Base-by-base conservation (phyloP, 192 early-diverging fungal genomes). In the Haplosporangium gracile region DNA sequence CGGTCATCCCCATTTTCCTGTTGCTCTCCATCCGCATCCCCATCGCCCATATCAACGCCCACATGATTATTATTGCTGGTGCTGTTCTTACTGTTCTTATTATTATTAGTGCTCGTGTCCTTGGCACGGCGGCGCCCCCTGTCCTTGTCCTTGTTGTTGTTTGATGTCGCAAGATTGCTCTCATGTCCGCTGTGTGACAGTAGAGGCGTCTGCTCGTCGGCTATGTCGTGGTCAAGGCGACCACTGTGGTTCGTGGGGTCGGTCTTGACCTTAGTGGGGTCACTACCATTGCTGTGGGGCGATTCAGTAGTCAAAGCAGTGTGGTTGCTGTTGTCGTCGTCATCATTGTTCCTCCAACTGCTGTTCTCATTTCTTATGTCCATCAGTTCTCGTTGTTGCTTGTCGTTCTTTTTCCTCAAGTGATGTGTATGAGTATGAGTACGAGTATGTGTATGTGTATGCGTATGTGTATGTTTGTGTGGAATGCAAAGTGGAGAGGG, bases 151-250 rank as follows among this genome's bases (percentile, higher is more conserved):
- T 15, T 71, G 38, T 20, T 45, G 49, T 42, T 71, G 22, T 7
- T 45, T 42, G n/a, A 13, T 51, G 63, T 43, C 42, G n/a, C 55
- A 65, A 51, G 63, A 20, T 26, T 63, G 60, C 43, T 43, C 40
- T 51, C 45, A 29, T 76, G 53, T 20, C 69, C 5, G 70, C n/a
- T 73, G 71, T 73, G 55, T 34, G 70, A 32, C 55, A 45, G 22
- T 36, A 78, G 34, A 45, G 81, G 81, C 10, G 81, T 82, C 32
- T 72, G 81, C 32, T 82, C 81, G 49, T 57, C 22, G 53, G 49
- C 69, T n/a, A 16, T 72, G 51, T 76, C 81, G 34, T 68, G 60
- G 43, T 32, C 72, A 72, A 60, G 22, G 71, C 70, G 65, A 77
- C 20, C 45, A n/a, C 51, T 55, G 53, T 34, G 34, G 32, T 55